Base-by-base conservation (phyloP, 1,284 basidiomycete species). In the Ceratobasidium sp. region DNA sequence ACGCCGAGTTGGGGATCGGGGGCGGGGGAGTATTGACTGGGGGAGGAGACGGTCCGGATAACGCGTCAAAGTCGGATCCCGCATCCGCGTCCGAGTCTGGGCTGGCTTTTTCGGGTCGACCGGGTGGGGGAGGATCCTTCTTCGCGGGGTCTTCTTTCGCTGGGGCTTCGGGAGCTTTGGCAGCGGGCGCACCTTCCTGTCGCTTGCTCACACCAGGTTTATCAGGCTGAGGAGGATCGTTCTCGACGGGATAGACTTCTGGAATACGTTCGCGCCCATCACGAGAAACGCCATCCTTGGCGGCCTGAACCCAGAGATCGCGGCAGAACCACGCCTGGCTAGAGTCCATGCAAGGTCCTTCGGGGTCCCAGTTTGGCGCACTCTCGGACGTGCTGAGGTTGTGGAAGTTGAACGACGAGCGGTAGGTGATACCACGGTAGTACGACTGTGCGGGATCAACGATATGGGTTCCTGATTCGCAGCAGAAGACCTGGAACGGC, bases 401-500 rank as follows among this genome's bases (percentile, higher is more conserved):
- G 82, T 94, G 91, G 81, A 90, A 93, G 80, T 92, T 89, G 5
- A 83, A 85, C 1, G 94, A 95, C 0, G 93, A 89, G 61, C 95
- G 92, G 82, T 98, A 98, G 1, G 82, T 82, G 79, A 98, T 89
- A 49, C 93, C 94, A 51, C 90, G 89, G 86, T 98, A 98, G 86
- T 98, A 98, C 0, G 94, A 94, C 83, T 97, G 95, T 37, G 88
- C 89, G 15, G 96, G 96, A 83, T 98, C 96, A 79, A 98, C 91
- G 81, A 98, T 91, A 82, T 98, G 96, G 0, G 95, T 96, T 3
- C 96, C 96, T 1, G 95, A 94, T 85, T 98, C 96, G 85, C 96
- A 98, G 86, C 96, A 98, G 85, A 97, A 98, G 15, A 94, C 95
- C 83, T 98, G 96, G 87, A 98, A 98, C 1, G 96, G 96, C 0